Base-by-base conservation (phyloP, 73 alveolate genomes). In the Symbiodinium pilosum region DNA sequence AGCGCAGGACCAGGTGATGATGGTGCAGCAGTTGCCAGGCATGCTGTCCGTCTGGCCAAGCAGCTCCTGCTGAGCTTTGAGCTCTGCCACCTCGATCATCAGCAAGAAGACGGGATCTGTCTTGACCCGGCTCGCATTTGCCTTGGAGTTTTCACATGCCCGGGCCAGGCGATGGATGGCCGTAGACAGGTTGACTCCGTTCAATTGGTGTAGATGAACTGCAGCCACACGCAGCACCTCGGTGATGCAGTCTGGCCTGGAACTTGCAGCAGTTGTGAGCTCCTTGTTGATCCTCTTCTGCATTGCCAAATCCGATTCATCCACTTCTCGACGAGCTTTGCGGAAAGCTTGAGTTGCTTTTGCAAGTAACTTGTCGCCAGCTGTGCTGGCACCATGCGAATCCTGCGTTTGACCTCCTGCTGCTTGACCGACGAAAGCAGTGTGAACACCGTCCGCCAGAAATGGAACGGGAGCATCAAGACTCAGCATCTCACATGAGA, bases 141-240 rank as follows among this genome's bases (percentile, higher is more conserved):
- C 21, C 21, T 14, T 47, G 59, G 59, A 6, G 21, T 14, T 14
- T 9, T 47, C 59, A 14, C 59, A 47, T 47, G 59, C 59, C 43
- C 85, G 85, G 42, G 43, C 85, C 41, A 71, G 43, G 85, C 85
- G 85, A 20, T 71, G 85, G 21, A 71, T 21, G 85, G 85, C 85
- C 26, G 85, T 71, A 43, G 85, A 30, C 41, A 71, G 43, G 85
- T 71, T 71, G 44, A 71, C 85, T 42, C 85, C 85, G 85, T 71
- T 71, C 85, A 71, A n/a, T 26, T 36, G 85, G 3, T 30, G 16
- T 6, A 71, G 26, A 12, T 71, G 3, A 42, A 14, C 14, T 14
- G 6, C 59, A 9, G 59, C 59, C 6, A 47, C 59, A 47, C 59
- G 21, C 21, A 47, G 59, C 21, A 47, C 14, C 59, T 47, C 14